Evolutionary conservation across 768 basidiomycete genomes (phyloP).

Genomic region (Glaciozyma martinii): DNA sequence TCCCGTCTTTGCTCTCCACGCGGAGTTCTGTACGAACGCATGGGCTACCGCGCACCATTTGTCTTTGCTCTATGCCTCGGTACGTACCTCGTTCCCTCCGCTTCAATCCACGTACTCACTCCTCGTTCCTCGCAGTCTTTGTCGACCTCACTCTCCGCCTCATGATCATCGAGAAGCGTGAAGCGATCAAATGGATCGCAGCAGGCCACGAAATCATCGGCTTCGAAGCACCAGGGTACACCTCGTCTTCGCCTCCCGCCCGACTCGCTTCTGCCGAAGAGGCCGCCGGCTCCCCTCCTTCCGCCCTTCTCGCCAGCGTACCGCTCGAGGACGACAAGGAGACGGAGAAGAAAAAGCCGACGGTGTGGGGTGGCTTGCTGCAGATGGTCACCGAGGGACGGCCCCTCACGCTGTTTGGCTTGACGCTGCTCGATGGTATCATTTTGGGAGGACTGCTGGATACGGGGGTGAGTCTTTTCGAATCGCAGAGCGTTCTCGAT

Average conservation of each 20-base stretch:
- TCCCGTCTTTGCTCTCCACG: not conserved
- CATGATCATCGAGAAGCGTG: slow-evolving; percentile 28
- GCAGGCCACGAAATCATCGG: slow-evolving; percentile 2
- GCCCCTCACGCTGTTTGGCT: not conserved
- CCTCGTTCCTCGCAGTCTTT: slow-evolving; percentile 4
- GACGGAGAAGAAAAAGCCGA: not conserved
- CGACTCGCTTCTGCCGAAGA: too few relatives aligned
- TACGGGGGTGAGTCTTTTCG: not conserved
- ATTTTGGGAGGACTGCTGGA: slow-evolving; percentile 3
- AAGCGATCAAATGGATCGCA: slow-evolving; percentile 13
- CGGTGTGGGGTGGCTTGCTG: not conserved
- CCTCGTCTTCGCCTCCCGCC: not conserved
- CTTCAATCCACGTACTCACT: not conserved
- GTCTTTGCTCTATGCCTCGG: slow-evolving; percentile 19
- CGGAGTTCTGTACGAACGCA: slow-evolving; percentile 2
- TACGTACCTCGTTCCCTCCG: not conserved
- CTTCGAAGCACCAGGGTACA: slow-evolving; percentile 25
- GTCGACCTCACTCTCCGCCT: slow-evolving; percentile 28
- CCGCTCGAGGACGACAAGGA: not conserved
- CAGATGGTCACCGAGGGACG: not conserved
- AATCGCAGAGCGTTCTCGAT: too few relatives aligned
- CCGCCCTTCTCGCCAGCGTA: not conserved
- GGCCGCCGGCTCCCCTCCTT: too few relatives aligned
- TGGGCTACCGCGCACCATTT: slow-evolving; percentile 30
- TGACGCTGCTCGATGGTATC: not conserved